A percentile compares a stretch with the other conserved stretches of the same genome.
phyloP scores from a whole-genome alignment of 2,329 filamentous ascomycete genomes.

The Colletotrichum simmondsii region DNA sequence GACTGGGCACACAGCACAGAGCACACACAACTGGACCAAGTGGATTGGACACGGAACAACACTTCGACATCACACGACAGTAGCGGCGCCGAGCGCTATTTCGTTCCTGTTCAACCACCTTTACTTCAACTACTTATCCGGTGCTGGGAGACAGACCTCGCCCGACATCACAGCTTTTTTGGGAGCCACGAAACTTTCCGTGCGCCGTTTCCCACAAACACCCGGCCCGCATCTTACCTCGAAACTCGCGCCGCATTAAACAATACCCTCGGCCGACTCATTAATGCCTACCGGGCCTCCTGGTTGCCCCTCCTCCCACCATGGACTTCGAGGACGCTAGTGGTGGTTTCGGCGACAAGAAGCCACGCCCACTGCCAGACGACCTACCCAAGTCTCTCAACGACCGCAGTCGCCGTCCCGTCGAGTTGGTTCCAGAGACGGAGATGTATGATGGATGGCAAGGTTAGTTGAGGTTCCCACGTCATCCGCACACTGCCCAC shows the following conservation, averaged over 20 bases:
- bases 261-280: conserved; percentile 27
- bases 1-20: background rate
- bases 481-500: background rate
- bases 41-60: background rate
- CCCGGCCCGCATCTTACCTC: conserved; percentile 4
- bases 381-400: conserved; percentile 94
- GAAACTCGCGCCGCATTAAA: conserved; percentile 22
- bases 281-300: conserved; percentile 30
- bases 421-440: conserved; percentile 80
- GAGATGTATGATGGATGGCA: conserved; percentile 99
- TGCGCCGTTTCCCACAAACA: conserved; percentile 7
- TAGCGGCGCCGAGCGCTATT: conserved; percentile 4
- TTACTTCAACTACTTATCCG: background rate
- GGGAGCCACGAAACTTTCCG: conserved; percentile 22
- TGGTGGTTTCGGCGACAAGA: conserved; percentile 52
- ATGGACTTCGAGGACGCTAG: conserved; percentile 70
- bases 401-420: conserved; percentile 79
- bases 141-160: background rate
- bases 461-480: conserved; percentile 61
- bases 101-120: background rate
- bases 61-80: conserved; percentile 22
- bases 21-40: background rate
- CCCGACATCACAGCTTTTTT: background rate
- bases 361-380: conserved; percentile 71
- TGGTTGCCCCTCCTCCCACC: conserved; percentile 52